Conservation (phyloP, 306 rosid species). For the Sicyos baderoa region DNA sequence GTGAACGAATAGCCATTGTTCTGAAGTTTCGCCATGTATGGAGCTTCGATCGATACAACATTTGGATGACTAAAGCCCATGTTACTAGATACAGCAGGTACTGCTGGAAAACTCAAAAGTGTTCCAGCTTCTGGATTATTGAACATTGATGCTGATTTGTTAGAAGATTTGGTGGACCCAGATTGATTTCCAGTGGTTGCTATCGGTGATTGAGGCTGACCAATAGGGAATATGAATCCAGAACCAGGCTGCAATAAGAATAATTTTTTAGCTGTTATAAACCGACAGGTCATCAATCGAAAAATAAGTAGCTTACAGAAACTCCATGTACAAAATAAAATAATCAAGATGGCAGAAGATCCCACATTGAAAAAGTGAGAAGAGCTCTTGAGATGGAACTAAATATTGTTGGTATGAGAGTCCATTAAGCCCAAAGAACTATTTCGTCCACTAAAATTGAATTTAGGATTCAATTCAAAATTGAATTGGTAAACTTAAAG, state of each 20-base stretch:
- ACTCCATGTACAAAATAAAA: slow-evolving; percentile 16
- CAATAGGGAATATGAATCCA: slow-evolving; percentile 32
- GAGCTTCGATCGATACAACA: slow-evolving; percentile 37
- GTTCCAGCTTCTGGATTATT: slow-evolving; percentile 35
- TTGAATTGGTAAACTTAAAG: too few relatives aligned
- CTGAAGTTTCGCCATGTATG: slow-evolving; percentile 40
- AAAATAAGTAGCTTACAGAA: background rate
- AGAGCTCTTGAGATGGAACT: too few relatives aligned
- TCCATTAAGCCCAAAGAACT: too few relatives aligned
- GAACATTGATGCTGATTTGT: slow-evolving; percentile 27
- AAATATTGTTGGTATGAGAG: too few relatives aligned
- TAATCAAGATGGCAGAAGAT: background rate
- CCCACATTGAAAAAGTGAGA: too few relatives aligned
- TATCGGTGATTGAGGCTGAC: slow-evolving; percentile 40
- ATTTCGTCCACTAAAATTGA: too few relatives aligned
- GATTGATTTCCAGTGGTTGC: slow-evolving; percentile 32
- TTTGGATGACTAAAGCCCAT: slow-evolving; percentile 37
- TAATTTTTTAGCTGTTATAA: background rate
- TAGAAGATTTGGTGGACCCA: slow-evolving; percentile 27
- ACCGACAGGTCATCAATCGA: background rate
- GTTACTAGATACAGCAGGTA: slow-evolving; percentile 35
- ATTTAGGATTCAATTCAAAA: too few relatives aligned
- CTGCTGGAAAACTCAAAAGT: slow-evolving; percentile 32
- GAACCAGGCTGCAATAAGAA: slow-evolving; percentile 41
- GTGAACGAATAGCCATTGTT: slow-evolving; percentile 50